phyloP scores from a whole-genome alignment of 2,329 filamentous ascomycete species.

The Paradendryphiella salina region DNA sequence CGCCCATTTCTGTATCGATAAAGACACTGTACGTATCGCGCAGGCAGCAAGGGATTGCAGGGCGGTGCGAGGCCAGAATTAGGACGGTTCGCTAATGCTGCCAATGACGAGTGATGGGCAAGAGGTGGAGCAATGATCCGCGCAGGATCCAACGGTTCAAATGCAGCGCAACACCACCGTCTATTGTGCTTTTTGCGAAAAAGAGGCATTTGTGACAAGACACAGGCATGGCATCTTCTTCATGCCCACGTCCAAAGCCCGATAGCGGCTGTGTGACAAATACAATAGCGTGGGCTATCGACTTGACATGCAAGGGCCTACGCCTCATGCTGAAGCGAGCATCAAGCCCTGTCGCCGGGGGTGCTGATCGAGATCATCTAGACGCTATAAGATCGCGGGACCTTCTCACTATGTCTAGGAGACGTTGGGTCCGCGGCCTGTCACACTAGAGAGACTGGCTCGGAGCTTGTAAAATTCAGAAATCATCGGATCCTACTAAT shows the following conservation, averaged over 20 bases:
- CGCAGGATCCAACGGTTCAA: constrained; percentile 10
- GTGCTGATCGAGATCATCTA: constrained; percentile 9
- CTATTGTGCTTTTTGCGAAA: constrained; percentile 1
- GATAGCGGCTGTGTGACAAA: constrained; percentile 15
- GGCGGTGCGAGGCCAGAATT: constrained; percentile 11
- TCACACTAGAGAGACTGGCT: too few species aligned
- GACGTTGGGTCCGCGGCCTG: too few species aligned
- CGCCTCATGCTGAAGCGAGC: constrained; percentile 3
- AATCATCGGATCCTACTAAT: too few species aligned
- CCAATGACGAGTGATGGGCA: constrained; percentile 24
- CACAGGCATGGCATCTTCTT: not conserved
- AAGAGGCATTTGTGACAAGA: not conserved
- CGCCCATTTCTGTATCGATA: not conserved
- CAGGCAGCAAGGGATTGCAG: constrained; percentile 4
- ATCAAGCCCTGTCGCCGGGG: constrained; percentile 7
- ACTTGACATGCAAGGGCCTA: constrained; percentile 13
- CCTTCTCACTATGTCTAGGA: not conserved
- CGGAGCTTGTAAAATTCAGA: too few species aligned
- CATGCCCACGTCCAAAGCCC: not conserved
- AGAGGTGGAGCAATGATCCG: constrained; percentile 17
- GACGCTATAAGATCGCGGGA: constrained; percentile 4
- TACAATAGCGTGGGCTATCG: constrained; percentile 4
- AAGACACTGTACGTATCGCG: not conserved
- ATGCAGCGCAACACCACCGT: constrained; percentile 17
- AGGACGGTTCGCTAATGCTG: constrained; percentile 20